Percentiles rank a stretch among this genome's conserved stretches.
phyloP scores from a whole-genome alignment of 192 early-diverging fungal species.

The Coemansia sp. region DNA sequence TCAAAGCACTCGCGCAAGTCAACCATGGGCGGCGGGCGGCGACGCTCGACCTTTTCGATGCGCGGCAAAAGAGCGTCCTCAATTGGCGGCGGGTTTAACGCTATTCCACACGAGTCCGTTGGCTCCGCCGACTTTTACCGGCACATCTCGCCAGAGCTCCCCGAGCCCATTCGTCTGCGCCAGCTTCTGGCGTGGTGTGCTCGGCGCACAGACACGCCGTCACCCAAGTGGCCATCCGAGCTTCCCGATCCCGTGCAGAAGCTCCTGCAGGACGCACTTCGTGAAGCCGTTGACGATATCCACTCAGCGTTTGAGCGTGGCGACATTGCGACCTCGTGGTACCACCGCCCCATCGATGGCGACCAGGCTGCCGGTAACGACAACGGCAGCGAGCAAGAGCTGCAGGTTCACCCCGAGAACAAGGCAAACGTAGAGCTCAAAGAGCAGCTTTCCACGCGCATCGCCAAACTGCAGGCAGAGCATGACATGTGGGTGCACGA shows the following conservation, averaged over 20 bases:
- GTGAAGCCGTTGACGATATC: conserved; percentile 45
- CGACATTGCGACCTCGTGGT: conserved; percentile 52
- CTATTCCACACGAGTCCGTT: conserved; percentile 63
- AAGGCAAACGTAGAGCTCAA: conserved; percentile 27
- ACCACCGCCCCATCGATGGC: conserved; percentile 36
- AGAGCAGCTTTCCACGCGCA: conserved; percentile 23
- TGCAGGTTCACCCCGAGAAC: conserved; percentile 45
- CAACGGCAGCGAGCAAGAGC: conserved; percentile 10
- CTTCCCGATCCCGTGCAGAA: conserved; percentile 19
- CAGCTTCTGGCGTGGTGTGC: conserved; percentile 74
- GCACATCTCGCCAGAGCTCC: conserved; percentile 66
- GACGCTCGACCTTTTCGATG: conserved; percentile 60
- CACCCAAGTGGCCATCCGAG: conserved; percentile 18
- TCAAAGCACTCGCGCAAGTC: conserved; percentile 27
- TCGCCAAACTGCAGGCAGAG: conserved; percentile 23
- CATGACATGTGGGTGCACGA: conserved; percentile 41
- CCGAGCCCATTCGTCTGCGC: conserved; percentile 65
- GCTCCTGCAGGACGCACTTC: conserved; percentile 31
- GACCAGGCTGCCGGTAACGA: background rate
- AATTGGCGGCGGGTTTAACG: conserved; percentile 59
- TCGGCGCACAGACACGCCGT: conserved; percentile 20
- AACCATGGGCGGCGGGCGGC: conserved; percentile 27
- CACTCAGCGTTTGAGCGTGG: conserved; percentile 48
- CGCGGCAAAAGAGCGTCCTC: conserved; percentile 62
- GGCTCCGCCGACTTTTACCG: conserved; percentile 61